Percentiles rank a stretch among this genome's conserved stretches.
Evolutionary conservation across 768 basidiomycete species (phyloP).

Genomic region (Lactarius vividus): DNA sequence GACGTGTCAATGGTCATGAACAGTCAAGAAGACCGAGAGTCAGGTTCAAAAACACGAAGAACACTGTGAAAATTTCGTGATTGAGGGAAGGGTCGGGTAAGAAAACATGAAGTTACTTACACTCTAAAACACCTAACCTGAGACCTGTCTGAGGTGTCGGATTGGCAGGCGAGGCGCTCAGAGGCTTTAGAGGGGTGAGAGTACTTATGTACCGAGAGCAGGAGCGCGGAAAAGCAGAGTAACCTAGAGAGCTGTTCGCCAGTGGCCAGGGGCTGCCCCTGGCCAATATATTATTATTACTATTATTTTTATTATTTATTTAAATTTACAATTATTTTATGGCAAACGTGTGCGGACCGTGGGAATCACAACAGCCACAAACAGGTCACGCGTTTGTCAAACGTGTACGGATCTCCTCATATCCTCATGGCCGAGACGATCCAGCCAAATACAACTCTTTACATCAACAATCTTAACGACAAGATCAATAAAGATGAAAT

Average conservation of each 20-base stretch:
- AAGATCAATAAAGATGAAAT: constrained; percentile 92
- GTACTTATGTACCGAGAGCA: not conserved
- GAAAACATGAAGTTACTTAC: not conserved
- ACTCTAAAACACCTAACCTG: not conserved
- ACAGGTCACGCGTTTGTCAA: constrained; percentile 1
- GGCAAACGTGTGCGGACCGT: constrained; percentile 9
- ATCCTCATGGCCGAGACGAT: constrained; percentile 43
- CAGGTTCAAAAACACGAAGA: constrained; percentile 1
- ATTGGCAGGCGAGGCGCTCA: not conserved
- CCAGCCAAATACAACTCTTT: constrained; percentile 85
- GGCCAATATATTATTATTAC: not conserved
- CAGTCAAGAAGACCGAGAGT: constrained; percentile 4
- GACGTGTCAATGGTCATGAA: constrained; percentile 27
- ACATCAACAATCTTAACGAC: constrained; percentile 91
- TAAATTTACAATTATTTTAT: not conserved
- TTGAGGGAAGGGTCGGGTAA: not conserved
- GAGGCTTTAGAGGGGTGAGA: not conserved
- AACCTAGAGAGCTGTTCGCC: not conserved
- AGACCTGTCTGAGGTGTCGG: not conserved
- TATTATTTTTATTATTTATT: not conserved
- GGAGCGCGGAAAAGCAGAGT: not conserved
- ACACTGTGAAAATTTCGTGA: not conserved
- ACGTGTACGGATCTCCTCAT: constrained; percentile 15
- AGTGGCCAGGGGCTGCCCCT: not conserved
- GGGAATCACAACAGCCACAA: not conserved